phyloP scores from a whole-genome alignment of 805 yeast species.

The Pichia nakasei region DNA sequence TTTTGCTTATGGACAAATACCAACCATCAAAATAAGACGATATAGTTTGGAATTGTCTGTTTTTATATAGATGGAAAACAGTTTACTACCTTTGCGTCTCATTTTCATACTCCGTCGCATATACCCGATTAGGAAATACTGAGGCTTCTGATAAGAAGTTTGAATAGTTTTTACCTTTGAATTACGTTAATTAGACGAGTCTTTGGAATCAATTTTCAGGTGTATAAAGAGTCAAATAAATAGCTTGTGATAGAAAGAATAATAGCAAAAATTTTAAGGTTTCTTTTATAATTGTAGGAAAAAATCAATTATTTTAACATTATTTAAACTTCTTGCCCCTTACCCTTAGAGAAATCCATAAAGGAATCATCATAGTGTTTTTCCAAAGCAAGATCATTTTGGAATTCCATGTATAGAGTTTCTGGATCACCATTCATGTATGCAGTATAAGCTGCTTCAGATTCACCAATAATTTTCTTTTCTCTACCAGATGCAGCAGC shows the following conservation, averaged over 20 bases:
- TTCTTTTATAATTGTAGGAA: too few species aligned
- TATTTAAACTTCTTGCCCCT: not conserved
- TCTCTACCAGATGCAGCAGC: slow-evolving; percentile 32
- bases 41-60: too few species aligned
- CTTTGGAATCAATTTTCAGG: too few species aligned
- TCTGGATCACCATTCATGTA: slow-evolving; percentile 57
- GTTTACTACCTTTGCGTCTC: too few species aligned
- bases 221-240: not conserved
- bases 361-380: slow-evolving; percentile 23
- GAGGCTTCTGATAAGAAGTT: too few species aligned
- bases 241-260: not conserved
- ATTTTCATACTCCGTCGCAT: too few species aligned
- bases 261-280: not conserved
- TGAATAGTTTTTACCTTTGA: too few species aligned
- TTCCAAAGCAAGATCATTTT: slow-evolving; percentile 55
- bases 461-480: slow-evolving; percentile 41
- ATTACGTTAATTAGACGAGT: too few species aligned
- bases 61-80: too few species aligned
- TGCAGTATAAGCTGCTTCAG: slow-evolving; percentile 60
- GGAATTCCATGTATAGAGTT: slow-evolving; percentile 62
- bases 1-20: too few species aligned
- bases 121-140: too few species aligned
- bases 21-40: too few species aligned
- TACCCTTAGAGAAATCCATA: slow-evolving; percentile 18
- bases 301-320: not conserved